Base-by-base conservation (phyloP, 2,329 filamentous ascomycete genomes). In the Neofusicoccum parvum region DNA sequence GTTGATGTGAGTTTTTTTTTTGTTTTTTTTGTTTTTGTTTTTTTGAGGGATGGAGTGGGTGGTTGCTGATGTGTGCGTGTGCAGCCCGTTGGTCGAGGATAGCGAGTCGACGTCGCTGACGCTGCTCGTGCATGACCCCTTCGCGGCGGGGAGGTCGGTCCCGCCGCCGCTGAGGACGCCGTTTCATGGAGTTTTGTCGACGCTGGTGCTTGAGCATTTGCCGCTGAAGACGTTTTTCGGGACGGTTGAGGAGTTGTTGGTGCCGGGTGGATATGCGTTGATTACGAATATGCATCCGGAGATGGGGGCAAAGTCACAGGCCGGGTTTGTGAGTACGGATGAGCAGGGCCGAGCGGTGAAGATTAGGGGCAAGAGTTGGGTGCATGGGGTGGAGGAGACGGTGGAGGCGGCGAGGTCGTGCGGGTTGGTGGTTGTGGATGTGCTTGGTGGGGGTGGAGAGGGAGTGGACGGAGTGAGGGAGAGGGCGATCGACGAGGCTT, bases 271-370 rank as follows among this genome's bases (percentile, higher is more conserved):
- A 0, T 74, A 82, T 54, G 75, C 88, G 5, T 76, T 90, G 10
- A 70, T 90, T n/a, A 90, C 87, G 0, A 90, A 90, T 70, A 90
- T 90, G 88, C 88, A 90, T 72, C 75, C 81, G 1, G 84, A 89
- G 3, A 90, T 90, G 87, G 87, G 87, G 1, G 68, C 68, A 14
- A 79, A 82, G 15, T 85, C 83, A 32, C 86, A 88, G 71, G 88
- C 88, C 0, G 88, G 88, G 0, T 90, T 90, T 70, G 79, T 86
- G 12, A 85, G 87, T 6, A 75, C 74, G 17, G 81, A 82, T 1
- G 76, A 71, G 1, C 36, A 62, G 12, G 54, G 64, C 14, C 39
- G 34, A 7, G 14, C 14, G 1, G 69, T 77, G 3, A 90, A 90
- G 77, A 81, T 90, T 15, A 78, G 86, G 53, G 86, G 86, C 0